Percentiles rank a stretch among this genome's conserved stretches.
Evolutionary conservation across 768 basidiomycete species (phyloP).

Genomic region (Russula dissimulans): DNA sequence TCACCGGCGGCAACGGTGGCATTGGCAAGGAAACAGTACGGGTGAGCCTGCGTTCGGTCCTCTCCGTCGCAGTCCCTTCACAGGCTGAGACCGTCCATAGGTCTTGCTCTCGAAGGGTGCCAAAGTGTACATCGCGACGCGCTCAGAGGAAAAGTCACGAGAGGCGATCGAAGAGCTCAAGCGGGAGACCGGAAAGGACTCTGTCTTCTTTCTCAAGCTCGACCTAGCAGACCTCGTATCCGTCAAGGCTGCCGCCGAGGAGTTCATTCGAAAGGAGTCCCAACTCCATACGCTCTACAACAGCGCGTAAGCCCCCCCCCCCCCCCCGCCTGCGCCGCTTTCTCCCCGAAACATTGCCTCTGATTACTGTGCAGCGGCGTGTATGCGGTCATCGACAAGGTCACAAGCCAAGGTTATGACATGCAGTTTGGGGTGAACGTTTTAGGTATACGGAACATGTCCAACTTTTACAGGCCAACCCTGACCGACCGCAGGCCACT

Average conservation of each 20-base stretch:
- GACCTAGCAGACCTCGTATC: not conserved
- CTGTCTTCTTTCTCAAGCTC: not conserved
- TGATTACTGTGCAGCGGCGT: not conserved
- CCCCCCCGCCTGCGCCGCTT: not conserved
- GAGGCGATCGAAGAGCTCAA: not conserved
- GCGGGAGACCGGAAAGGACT: not conserved
- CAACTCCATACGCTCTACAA: conserved; percentile 2
- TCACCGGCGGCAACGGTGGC: not conserved
- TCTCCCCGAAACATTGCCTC: no score
- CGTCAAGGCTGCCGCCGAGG: not conserved
- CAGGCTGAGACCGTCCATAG: not conserved
- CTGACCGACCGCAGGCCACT: not conserved
- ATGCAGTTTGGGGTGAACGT: not conserved
- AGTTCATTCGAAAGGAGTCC: not conserved
- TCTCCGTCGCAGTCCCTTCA: not conserved
- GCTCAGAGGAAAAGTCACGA: not conserved
- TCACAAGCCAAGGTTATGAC: conserved; percentile 1
- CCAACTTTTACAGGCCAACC: not conserved
- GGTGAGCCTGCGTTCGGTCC: not conserved
- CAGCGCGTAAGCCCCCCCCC: not conserved
- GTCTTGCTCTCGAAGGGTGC: not conserved
- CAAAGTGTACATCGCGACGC: not conserved
- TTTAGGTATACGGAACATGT: not conserved
- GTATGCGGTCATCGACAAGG: not conserved
- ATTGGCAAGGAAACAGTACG: not conserved